Base-by-base conservation (phyloP, 805 yeast genomes). In the Kodamaea laetipori region DNA sequence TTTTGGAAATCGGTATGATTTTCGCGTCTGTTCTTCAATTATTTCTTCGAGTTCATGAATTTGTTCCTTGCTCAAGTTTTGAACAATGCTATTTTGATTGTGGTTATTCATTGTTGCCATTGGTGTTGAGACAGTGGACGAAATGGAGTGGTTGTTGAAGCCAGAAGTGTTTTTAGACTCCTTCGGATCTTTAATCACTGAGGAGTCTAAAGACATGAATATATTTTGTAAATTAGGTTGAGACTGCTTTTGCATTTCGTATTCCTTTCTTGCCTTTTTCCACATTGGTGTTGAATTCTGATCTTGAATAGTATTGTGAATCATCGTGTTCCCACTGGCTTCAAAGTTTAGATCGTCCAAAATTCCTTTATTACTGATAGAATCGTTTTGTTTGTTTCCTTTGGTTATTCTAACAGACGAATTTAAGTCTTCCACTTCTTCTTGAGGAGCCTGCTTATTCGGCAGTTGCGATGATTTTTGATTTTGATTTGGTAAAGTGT, bases 111-210 rank as follows among this genome's bases (percentile, higher is more conserved):
- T 50, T 1, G 64, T 59, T 4, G 56, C 63, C 52, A 66, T 58
- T 4, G 74, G 74, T 1, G 74, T 69, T 3, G 73, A 67, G 26
- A 62, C 48, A 0, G 69, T 66, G 8, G 71, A 64, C 1, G 70
- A 64, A 16, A 56, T 42, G 1, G 69, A 52, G 36, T 60, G 53
- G 40, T 52, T 53, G 37, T 51, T 47, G 19, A 37, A 10, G 16
- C 23, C 32, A 25, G 39, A 46, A 2, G 36, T 35, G 13, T 21
- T 40, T 37, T 28, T 45, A 32, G 9, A 40, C 45, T 21, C 31
- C 35, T 13, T 48, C 34, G 25, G 31, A 10, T 35, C 39, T n/a
- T 31, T 28, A 2, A 18, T 23, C 13, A 31, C 38, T 11, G 45
- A 47, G 2, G 52, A 47, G 19, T 61, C 66, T 12, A 48, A 47